Conservation (phyloP, 495 filamentous ascomycete species). For the Cercophora scortea region DNA sequence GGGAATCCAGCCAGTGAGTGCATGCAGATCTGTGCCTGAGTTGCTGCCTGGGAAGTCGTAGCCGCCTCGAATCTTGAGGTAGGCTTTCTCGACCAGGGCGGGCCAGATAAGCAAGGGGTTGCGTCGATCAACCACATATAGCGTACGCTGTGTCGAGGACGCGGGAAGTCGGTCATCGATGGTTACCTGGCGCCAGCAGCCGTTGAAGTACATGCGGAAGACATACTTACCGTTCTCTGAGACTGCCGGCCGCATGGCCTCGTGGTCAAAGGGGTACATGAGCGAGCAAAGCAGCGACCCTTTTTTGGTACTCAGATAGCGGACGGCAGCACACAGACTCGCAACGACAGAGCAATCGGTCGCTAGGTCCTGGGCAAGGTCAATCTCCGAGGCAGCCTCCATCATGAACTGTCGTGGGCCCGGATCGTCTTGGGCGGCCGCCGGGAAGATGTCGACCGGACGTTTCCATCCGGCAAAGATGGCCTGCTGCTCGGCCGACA, state of each 20-base stretch:
- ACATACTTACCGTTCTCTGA: constrained; percentile 85
- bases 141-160: constrained; percentile 59
- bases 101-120: constrained; percentile 77
- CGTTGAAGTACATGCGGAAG: constrained; percentile 90
- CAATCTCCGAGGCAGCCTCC: constrained; percentile 46
- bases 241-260: constrained; percentile 42
- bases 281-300: constrained; percentile 51
- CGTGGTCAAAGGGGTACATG: constrained; percentile 64
- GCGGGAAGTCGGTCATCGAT: constrained; percentile 89
- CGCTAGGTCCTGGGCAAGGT: constrained; percentile 88
- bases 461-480: constrained; percentile 80
- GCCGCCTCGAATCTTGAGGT: constrained; percentile 90
- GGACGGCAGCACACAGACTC: constrained; percentile 75
- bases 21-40: constrained; percentile 86
- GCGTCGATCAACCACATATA: constrained; percentile 84
- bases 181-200: constrained; percentile 74
- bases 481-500: constrained; percentile 63
- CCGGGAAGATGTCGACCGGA: constrained; percentile 46
- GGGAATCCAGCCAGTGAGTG: constrained; percentile 91
- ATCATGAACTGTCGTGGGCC: constrained; percentile 41
- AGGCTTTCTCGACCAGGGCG: constrained; percentile 93
- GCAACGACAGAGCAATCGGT: constrained; percentile 97
- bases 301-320: constrained; percentile 26
- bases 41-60: constrained; percentile 99
- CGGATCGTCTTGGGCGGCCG: not conserved